These are phyloP conservation scores for Aspergillus glaucus DNA, from an alignment of 2,329 filamentous ascomycete species.

Conservation along the genomic window DNA sequence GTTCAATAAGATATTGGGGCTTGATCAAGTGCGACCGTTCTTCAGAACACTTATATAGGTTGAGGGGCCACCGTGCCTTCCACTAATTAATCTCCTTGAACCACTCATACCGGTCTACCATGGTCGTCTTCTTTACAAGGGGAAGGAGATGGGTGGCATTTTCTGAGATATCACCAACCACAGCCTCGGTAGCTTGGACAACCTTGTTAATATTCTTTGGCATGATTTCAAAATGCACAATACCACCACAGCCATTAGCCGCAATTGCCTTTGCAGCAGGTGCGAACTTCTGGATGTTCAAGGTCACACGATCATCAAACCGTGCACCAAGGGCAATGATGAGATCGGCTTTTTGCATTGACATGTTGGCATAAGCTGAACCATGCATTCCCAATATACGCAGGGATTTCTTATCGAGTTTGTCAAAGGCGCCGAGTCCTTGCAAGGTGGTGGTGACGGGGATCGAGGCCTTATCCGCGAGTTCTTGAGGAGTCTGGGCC, in stretches of 20 bases:
- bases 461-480: constrained; percentile 77
- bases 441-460: constrained; percentile 91
- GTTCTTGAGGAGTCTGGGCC: constrained; percentile 68
- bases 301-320: constrained; percentile 89
- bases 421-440: constrained; percentile 81
- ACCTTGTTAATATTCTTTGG: constrained; percentile 99
- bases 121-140: constrained; percentile 46
- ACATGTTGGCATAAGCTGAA: constrained; percentile 88
- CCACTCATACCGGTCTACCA: constrained; percentile 67
- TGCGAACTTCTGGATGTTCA: constrained; percentile 71
- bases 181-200: constrained; percentile 82
- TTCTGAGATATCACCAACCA: constrained; percentile 78
- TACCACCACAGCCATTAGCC: constrained; percentile 74
- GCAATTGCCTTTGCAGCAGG: constrained; percentile 75
- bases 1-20: constrained; percentile 82
- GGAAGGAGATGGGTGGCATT: constrained; percentile 70
- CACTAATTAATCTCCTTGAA: constrained; percentile 76
- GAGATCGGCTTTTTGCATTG: constrained; percentile 89
- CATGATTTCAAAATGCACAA: constrained; percentile 93
- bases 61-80: constrained; percentile 81
- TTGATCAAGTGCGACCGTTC: constrained; percentile 77
- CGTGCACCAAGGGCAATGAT: constrained; percentile 85
- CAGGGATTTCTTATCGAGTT: constrained; percentile 80
- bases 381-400: constrained; percentile 99
- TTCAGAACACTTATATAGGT: constrained; percentile 46